Conservation (phyloP, 352 stramenopile species). For the Phytophthora pseudosyringae region DNA sequence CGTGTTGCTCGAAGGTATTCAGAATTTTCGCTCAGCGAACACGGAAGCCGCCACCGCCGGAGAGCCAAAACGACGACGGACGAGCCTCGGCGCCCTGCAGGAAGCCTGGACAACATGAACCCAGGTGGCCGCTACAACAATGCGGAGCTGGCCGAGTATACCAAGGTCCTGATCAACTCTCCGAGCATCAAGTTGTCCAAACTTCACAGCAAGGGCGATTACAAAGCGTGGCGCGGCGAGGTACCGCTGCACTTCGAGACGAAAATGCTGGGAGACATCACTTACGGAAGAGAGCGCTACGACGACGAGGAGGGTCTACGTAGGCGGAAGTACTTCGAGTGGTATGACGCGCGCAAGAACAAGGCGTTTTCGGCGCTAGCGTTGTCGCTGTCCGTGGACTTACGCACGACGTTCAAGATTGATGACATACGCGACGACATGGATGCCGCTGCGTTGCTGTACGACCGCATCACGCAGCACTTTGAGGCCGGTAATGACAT, state of each 20-base stretch:
- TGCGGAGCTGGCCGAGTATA: background rate
- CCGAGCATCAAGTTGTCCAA: constrained; percentile 1
- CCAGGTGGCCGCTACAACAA: constrained; percentile 3
- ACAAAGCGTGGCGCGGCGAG: constrained; percentile 1
- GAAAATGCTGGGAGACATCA: constrained; percentile 6
- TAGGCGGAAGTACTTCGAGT: constrained; percentile 4
- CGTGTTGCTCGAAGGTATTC: too few species aligned
- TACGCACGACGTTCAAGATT: constrained; percentile 9
- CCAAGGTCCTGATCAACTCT: background rate
- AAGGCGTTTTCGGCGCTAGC: constrained; percentile 11
- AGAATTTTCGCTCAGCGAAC: too few species aligned
- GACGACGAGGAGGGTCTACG: background rate
- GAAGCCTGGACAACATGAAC: background rate
- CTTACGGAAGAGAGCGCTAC: background rate
- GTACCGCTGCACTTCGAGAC: constrained; percentile 5
- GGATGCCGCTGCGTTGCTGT: constrained; percentile 6
- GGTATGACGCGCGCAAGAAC: constrained; percentile 3
- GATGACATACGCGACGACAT: constrained; percentile 10
- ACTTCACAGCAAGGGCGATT: background rate
- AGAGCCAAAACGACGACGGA: too few species aligned
- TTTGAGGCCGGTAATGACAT: constrained; percentile 9
- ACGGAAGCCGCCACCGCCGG: too few species aligned
- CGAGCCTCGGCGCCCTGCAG: background rate
- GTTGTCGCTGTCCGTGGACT: background rate
- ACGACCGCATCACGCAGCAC: constrained; percentile 5